Percentiles rank a stretch among this genome's conserved stretches.
These are phyloP conservation scores for Crotalaria pallida DNA, from an alignment of 306 rosid species.

Conservation along the genomic window DNA sequence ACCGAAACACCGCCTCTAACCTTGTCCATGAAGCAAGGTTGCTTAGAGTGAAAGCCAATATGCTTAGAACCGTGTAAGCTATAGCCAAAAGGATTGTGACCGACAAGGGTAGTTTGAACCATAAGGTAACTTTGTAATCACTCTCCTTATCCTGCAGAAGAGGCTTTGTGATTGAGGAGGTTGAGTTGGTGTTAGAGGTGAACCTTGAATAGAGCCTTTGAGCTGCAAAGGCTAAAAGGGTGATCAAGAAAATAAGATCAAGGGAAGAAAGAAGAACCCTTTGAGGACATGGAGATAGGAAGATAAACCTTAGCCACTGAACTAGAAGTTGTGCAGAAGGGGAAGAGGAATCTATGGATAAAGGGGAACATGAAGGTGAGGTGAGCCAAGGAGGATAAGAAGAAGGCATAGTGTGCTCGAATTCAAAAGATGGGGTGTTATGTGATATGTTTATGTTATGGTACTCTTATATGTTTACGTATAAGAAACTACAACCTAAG, in stretches of 20 bases:
- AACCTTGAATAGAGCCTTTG: conserved; percentile 16
- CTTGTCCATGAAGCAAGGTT: conserved; percentile 25
- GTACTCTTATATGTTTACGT: neutral
- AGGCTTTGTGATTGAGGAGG: conserved; percentile 17
- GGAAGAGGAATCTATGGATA: conserved; percentile 26
- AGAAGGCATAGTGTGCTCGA: neutral
- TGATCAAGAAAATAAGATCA: conserved; percentile 27
- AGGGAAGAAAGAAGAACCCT: conserved; percentile 17
- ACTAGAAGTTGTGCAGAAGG: neutral
- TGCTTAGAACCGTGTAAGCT: conserved; percentile 26
- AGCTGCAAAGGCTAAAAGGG: conserved; percentile 18
- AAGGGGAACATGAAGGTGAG: conserved; percentile 25
- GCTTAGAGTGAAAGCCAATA: conserved; percentile 26
- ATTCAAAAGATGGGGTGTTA: neutral
- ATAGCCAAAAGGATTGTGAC: conserved; percentile 16
- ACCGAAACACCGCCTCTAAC: conserved; percentile 29
- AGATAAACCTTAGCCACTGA: conserved; percentile 31
- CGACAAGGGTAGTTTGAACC: conserved; percentile 29
- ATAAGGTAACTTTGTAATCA: conserved; percentile 23
- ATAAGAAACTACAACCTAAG: neutral
- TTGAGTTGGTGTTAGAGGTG: neutral
- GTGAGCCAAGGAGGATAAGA: conserved; percentile 33
- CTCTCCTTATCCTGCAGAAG: conserved; percentile 24
- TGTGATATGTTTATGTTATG: neutral
- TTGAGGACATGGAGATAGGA: conserved; percentile 42